Evolutionary conservation across 495 filamentous ascomycete genomes (phyloP), one percentile per base, ranked within the genome.

Genomic region (Trichocladium uniseriatum): DNA sequence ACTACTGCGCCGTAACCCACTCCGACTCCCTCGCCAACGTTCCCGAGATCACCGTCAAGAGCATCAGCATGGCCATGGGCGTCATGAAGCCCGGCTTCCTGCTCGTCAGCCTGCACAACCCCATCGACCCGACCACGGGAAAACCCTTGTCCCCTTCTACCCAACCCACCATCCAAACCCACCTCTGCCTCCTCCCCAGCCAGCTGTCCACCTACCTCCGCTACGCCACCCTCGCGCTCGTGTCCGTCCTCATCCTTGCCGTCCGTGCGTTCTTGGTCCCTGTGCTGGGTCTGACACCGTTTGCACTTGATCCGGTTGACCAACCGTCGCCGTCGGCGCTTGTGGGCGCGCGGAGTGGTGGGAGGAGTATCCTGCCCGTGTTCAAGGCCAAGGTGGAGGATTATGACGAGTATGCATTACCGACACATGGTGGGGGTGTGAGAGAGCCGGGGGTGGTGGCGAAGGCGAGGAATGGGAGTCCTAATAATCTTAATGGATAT

Each of bases 51-150:
- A 97, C 94, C 0, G 89, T 97, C 48, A 99, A 99, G 67, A 86
- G 81, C 54, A 73, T 94, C 34, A 89, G 81, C 53, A 95, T 88
- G 88, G 87, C 89, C 6, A 97, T 97, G 92, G 91, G 94, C n/a
- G 86, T 99, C 19, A 77, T 84, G 0, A 80, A 77, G 22, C 94
- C 94, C 0, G 94, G 89, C 9, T 91, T 99, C 61, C 64, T 91
- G 21, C 77, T 96, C 59, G 77, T 91, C 6, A 94, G 87, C 59
- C 70, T 97, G 40, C 95, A 87, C 80, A 97, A 97, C 57, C 92
- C 91, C 0, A 73, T 94, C 51, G 82, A 86, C 56, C 73, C 65
- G 0, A 51, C 71, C 43, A 46, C 42, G 10, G 86, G 87, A 32
- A 75, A 78, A 20, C 67, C 80, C 0, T 56, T 83, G 0, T 61